Evolutionary conservation across 345 rosid genomes (phyloP).

Genomic region (Citrus mangshanensis): DNA sequence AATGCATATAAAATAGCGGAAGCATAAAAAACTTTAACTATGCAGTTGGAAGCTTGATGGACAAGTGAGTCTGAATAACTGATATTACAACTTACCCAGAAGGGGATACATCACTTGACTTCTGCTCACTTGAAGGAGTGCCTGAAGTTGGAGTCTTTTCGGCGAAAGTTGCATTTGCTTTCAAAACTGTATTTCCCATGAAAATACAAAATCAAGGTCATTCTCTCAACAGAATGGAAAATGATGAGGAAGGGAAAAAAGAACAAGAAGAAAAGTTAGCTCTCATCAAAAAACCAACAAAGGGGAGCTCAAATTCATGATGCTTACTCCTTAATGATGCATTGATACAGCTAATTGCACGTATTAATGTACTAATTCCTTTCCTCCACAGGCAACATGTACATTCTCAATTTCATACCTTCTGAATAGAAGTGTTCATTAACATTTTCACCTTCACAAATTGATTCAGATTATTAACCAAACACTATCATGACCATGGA

Average conservation of each 20-base stretch:
- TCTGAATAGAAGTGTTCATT: neutral
- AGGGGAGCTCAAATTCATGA: neutral
- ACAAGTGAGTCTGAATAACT: neutral
- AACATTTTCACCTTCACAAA: neutral
- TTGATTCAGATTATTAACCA: neutral
- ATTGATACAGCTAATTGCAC: neutral
- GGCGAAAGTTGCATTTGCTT: slow-evolving; percentile 61
- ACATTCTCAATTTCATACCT: neutral
- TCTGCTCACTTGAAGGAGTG: slow-evolving; percentile 66
- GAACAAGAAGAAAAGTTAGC: neutral
- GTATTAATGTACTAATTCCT: neutral
- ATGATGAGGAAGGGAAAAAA: neutral
- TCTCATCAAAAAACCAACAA: neutral
- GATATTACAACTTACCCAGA: slow-evolving; percentile 46
- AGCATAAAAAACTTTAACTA: neutral
- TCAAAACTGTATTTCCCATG: slow-evolving; percentile 59
- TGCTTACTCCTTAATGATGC: neutral
- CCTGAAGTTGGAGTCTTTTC: slow-evolving; percentile 69
- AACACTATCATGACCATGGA: neutral
- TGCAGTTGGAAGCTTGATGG: slow-evolving; percentile 2
- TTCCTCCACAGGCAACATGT: neutral
- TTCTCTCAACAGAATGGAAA: neutral
- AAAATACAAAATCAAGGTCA: neutral
- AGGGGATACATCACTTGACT: slow-evolving; percentile 64
- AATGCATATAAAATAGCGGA: neutral